Base-by-base conservation (phyloP, 2,329 filamentous ascomycete species). In the Trichoderma hamatum region DNA sequence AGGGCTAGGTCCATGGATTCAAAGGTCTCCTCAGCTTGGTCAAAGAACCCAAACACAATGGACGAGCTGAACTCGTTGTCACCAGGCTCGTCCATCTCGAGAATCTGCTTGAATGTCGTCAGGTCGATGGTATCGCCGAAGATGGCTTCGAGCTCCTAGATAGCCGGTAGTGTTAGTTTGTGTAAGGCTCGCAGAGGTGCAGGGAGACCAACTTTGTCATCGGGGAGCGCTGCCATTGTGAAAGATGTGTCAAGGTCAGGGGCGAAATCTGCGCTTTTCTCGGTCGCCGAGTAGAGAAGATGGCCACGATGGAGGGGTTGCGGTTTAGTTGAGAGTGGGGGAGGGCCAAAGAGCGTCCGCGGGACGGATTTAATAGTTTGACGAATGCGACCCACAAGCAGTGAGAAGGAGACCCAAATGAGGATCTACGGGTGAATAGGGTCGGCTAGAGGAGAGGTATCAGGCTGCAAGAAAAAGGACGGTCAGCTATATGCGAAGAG, bases 11-110 rank as follows among this genome's bases (percentile, higher is more conserved):
- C 89, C 90, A 99, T 97, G 74, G 94, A 89, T 21, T 82, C 82
- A 79, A 98, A 97, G 0, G 95, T 98, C 73, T 88, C 86, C 73
- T 94, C 88, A 46, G 94, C 95, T 82, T 99, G 96, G 21, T 93
- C 90, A 74, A 98, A 97, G 84, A 97, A 99, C 71, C 93, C 93
- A 77, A 89, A 91, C 60, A 98, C 94, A 73, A 99, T 94, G 70
- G 91, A 90, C 75, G 85, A 88, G 82, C 92, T 96, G 84, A 98
- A 98, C 60, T 97, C 93, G 74, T 90, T 87, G 72, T 95, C 92
- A 13, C 90, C 88, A 72, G 92, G 92, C 72, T 98, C 96, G 79
- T 99, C 96, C 95, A 99, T 97, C 81, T 98, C 96, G 72, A 98
- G 88, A 78, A 99, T 98, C 84, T 98, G 96, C 75, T 90, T 89